Percentiles rank a stretch among this genome's conserved stretches.
These are phyloP conservation scores for Plasmopara halstedii DNA, from an alignment of 352 stramenopile species.

Conservation along the genomic window DNA sequence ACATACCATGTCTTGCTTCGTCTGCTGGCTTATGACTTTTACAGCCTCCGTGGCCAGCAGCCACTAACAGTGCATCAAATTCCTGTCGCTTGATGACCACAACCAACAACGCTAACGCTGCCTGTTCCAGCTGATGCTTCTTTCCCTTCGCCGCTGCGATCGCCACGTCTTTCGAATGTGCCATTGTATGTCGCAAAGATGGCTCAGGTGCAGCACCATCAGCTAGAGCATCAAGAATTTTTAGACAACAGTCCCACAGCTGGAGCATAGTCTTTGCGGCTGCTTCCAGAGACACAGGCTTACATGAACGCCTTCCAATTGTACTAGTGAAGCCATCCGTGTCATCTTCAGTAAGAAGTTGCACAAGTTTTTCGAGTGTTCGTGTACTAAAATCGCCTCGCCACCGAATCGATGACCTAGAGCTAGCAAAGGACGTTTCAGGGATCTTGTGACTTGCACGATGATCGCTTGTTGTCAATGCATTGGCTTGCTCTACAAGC, in stretches of 20 bases:
- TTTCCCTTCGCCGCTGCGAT: conserved; percentile 18
- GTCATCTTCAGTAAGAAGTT: conserved; percentile 31
- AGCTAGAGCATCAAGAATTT: conserved; percentile 33
- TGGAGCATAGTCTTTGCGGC: conserved; percentile 37
- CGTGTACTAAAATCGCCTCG: conserved; percentile 23
- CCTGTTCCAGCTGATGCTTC: conserved; percentile 25
- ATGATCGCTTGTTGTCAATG: conserved; percentile 12
- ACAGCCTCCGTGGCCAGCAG: conserved; percentile 41
- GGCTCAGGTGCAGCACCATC: conserved; percentile 18
- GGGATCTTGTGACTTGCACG: conserved; percentile 14
- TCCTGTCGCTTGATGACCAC: conserved; percentile 42
- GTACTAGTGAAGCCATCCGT: conserved; percentile 18
- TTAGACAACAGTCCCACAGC: conserved; percentile 51
- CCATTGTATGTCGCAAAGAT: conserved; percentile 24
- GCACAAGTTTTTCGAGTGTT: conserved; percentile 26
- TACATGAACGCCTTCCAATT: conserved; percentile 22
- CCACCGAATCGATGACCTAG: conserved; percentile 10
- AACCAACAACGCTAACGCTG: conserved; percentile 27
- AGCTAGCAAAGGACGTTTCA: conserved; percentile 7
- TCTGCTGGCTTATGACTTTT: conserved; percentile 33
- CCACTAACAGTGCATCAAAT: conserved; percentile 51
- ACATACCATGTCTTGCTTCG: conserved; percentile 9
- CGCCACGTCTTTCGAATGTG: conserved; percentile 12
- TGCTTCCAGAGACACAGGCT: conserved; percentile 26
- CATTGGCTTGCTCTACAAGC: conserved; percentile 20